These are phyloP conservation scores for Boletellus deceptivus DNA, from an alignment of 1,284 basidiomycete genomes.

Conservation along the genomic window DNA sequence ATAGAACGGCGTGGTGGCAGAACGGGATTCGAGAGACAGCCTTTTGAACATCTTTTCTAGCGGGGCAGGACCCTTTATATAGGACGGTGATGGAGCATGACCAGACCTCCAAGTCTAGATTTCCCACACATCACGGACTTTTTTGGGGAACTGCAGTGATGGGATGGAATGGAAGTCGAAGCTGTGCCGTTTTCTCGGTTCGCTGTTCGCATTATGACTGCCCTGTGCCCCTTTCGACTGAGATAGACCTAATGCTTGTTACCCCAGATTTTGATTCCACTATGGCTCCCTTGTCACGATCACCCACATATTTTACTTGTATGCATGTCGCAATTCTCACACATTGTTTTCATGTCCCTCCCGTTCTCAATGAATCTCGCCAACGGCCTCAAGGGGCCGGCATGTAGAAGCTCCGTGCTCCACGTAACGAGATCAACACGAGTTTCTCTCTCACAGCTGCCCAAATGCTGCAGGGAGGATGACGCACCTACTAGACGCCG, in stretches of 20 bases:
- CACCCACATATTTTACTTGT: too few species aligned
- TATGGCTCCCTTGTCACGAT: not conserved
- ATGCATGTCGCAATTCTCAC: too few species aligned
- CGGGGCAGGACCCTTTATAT: not conserved
- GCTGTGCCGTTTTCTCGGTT: not conserved
- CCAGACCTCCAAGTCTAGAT: not conserved
- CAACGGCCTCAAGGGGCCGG: too few species aligned
- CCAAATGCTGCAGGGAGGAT: too few species aligned
- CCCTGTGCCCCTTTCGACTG: not conserved
- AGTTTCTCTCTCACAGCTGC: too few species aligned
- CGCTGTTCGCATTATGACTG: not conserved
- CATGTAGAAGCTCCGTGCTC: too few species aligned
- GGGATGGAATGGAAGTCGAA: slow-evolving; percentile 1
- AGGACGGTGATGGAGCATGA: too few species aligned
- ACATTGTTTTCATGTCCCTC: too few species aligned
- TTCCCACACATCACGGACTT: not conserved
- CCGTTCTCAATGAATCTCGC: too few species aligned
- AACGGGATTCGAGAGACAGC: not conserved
- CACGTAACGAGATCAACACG: too few species aligned
- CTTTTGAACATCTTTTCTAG: not conserved
- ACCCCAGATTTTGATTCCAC: not conserved
- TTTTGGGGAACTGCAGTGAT: not conserved
- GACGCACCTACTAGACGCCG: too few species aligned
- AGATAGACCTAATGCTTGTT: not conserved
- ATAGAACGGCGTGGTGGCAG: too few species aligned